Conservation (phyloP, 306 rosid species). For the Dicorynia guianensis region DNA sequence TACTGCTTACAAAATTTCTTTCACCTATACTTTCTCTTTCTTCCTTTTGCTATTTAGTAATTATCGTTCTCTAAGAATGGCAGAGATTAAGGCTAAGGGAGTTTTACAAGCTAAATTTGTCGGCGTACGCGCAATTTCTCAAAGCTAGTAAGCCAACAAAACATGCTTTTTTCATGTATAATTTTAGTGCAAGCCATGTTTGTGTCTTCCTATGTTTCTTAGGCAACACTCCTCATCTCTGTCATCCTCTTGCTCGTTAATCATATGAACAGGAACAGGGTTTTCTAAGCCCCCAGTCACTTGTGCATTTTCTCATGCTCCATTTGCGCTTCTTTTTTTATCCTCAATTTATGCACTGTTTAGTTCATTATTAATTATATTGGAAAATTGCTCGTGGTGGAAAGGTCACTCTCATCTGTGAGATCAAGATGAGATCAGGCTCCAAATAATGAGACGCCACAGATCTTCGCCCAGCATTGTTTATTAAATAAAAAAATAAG, state of each 20-base stretch:
- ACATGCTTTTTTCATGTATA: not conserved
- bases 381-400: not conserved
- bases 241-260: conserved; percentile 13
- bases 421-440: conserved; percentile 6
- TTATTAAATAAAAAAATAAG: not conserved
- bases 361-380: not conserved
- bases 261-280: not conserved
- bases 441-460: conserved; percentile 35
- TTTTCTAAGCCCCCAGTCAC: not conserved
- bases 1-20: too few relatives aligned
- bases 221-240: conserved; percentile 4
- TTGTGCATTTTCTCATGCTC: conserved; percentile 29
- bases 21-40: too few relatives aligned
- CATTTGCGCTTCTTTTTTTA: not conserved
- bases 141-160: not conserved
- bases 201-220: conserved; percentile 39
- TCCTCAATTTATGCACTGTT: too few relatives aligned
- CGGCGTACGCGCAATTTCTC: not conserved
- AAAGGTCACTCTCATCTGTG: not conserved
- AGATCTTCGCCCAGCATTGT: not conserved
- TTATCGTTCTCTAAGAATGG: not conserved
- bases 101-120: not conserved
- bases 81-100: not conserved
- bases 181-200: not conserved
- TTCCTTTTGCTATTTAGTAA: too few relatives aligned